These are phyloP conservation scores for Dothiorella sarmentorum DNA, from an alignment of 2,329 filamentous ascomycete genomes.

Conservation along the genomic window DNA sequence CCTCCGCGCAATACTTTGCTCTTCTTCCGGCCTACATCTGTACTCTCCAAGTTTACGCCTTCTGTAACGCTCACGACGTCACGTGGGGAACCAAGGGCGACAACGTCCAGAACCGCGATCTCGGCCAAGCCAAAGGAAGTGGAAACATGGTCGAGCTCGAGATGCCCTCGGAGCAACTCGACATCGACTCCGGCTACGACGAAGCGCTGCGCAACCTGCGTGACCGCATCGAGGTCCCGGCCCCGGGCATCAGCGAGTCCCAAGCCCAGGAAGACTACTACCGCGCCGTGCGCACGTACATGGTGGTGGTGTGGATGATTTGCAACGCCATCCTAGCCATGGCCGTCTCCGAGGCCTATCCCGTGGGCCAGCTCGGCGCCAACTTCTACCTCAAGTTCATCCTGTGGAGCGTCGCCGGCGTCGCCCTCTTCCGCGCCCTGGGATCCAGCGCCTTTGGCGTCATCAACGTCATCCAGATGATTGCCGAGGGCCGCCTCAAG, in stretches of 20 bases:
- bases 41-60: slow-evolving; percentile 95
- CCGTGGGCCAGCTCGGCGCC: slow-evolving; percentile 63
- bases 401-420: slow-evolving; percentile 80
- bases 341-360: slow-evolving; percentile 85
- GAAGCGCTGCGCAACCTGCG: slow-evolving; percentile 94
- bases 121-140: slow-evolving; percentile 76
- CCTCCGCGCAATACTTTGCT: slow-evolving; percentile 84
- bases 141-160: slow-evolving; percentile 83
- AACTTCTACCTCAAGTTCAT: slow-evolving; percentile 94
- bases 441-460: slow-evolving; percentile 78
- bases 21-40: slow-evolving; percentile 93
- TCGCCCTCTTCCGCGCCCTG: slow-evolving; percentile 84
- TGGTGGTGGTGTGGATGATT: slow-evolving; percentile 93
- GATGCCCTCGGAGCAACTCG: slow-evolving; percentile 96
- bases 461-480: slow-evolving; percentile 76
- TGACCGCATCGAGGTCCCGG: slow-evolving; percentile 80
- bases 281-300: slow-evolving; percentile 93
- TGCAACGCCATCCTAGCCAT: slow-evolving; percentile 90
- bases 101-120: slow-evolving; percentile 88
- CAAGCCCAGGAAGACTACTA: slow-evolving; percentile 99
- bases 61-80: slow-evolving; percentile 98
- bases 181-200: slow-evolving; percentile 97
- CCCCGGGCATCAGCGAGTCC: slow-evolving; percentile 59
- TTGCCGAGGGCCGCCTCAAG: slow-evolving; percentile 82
- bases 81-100: slow-evolving; percentile 99